Base-by-base conservation (phyloP, 306 rosid genomes). In the Lotus japonicus region DNA sequence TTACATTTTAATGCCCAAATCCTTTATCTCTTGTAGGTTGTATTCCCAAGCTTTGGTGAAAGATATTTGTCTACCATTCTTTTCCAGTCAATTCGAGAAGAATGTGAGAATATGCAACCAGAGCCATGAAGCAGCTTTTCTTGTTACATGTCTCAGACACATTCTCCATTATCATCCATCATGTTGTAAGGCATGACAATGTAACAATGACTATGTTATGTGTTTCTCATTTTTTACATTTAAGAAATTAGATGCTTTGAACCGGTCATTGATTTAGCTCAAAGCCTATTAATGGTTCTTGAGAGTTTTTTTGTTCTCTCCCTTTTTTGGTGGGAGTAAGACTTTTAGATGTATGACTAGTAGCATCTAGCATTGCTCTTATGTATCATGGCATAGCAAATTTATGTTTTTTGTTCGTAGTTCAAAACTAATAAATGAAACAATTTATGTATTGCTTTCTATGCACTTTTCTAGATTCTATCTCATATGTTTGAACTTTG, bases 41-140 rank as follows among this genome's bases (percentile, higher is more conserved):
- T 95, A 44, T 87, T 80, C 84, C 97, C 89, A 4, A 88, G 99
- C 83, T 90, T 86, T 62, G 97, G 99, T 3, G 99, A 95, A 75
- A 85, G 96, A 57, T 94, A 94, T 52, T 75, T 95, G 38, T 88
- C 97, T 51, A 43, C 96, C 0, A 53, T 84, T 68, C 97, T 95
- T 64, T 95, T 95, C 84, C 84, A 95, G 80, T 82, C 96, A 6
- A 88, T 95, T 59, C 82, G 96, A 43, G 99, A 94, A 87, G 97
- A 94, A 81, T 84, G 95, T 28, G 99, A 90, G 86, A 82, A 85
- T 46, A 90, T 95, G 99, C 89, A 85, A 76, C 96, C 96, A 0
- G 97, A 86, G 88, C 88, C 85, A 43, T 94, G 89, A 91, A 75
- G 38, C 26, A 62, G 26, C 68, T 46, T 62, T 10, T 26, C 52